Evolutionary conservation across 2,329 filamentous ascomycete species (phyloP).

Genomic region (Rosellinia necatrix): DNA sequence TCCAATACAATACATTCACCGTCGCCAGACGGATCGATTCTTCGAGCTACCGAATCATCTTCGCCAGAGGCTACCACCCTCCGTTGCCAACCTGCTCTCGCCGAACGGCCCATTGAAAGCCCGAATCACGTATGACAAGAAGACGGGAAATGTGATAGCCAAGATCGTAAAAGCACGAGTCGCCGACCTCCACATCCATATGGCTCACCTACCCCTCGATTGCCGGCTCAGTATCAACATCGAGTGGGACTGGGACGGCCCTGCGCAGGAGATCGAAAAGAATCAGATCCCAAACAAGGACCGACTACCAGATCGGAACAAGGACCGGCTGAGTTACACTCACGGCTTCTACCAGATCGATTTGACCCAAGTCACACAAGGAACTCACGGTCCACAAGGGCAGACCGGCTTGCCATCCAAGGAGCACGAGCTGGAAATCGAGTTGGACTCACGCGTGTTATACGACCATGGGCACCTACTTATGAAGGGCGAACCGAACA

Average conservation of each 20-base stretch:
- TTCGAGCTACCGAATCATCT: slow-evolving; percentile 71
- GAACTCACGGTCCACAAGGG: slow-evolving; percentile 43
- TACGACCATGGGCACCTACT: slow-evolving; percentile 67
- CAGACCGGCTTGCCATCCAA: slow-evolving; percentile 54
- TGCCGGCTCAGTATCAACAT: slow-evolving; percentile 94
- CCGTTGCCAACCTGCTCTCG: slow-evolving; percentile 65
- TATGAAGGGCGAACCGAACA: slow-evolving; percentile 56
- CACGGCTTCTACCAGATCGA: slow-evolving; percentile 90
- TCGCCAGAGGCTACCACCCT: slow-evolving; percentile 64
- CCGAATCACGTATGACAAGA: slow-evolving; percentile 77
- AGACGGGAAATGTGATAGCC: slow-evolving; percentile 69
- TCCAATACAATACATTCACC: slow-evolving; percentile 78
- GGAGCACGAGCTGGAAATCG: slow-evolving; percentile 82
- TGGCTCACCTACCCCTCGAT: slow-evolving; percentile 78
- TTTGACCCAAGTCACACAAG: slow-evolving; percentile 81
- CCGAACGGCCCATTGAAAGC: slow-evolving; percentile 64
- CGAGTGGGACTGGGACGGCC: slow-evolving; percentile 83
- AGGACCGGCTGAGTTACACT: slow-evolving; percentile 89
- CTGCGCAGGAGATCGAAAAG: slow-evolving; percentile 60
- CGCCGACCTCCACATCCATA: slow-evolving; percentile 83
- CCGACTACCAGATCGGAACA: slow-evolving; percentile 67
- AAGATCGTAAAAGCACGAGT: slow-evolving; percentile 94
- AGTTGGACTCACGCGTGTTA: slow-evolving; percentile 67
- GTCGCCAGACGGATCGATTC: slow-evolving; percentile 81
- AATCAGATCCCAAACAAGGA: slow-evolving; percentile 44